Conservation (phyloP, 352 stramenopile genomes). For the Aphanomyces euteiches region DNA sequence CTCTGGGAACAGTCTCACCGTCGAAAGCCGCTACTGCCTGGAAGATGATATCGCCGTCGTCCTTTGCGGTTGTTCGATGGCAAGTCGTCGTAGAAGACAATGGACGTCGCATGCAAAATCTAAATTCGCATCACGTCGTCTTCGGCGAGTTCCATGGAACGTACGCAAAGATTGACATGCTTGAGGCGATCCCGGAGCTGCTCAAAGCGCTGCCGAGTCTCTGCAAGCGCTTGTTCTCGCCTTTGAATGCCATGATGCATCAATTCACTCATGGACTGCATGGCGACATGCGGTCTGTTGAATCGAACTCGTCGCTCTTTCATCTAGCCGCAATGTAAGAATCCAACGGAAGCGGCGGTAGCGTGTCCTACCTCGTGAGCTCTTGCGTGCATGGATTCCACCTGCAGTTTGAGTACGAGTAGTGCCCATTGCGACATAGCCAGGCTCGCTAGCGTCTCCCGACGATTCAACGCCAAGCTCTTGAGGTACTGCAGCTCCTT, state of each 20-base stretch:
- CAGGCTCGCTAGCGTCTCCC: neutral
- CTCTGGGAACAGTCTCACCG: too few species aligned
- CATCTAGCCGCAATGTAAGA: neutral
- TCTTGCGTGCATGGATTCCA: neutral
- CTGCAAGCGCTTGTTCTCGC: neutral
- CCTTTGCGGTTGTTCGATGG: neutral
- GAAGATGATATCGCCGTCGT: neutral
- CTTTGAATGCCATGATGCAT: slow-evolving; percentile 2
- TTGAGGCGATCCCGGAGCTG: slow-evolving; percentile 9
- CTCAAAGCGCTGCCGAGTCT: neutral
- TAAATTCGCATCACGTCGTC: neutral
- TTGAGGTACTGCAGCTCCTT: slow-evolving; percentile 13
- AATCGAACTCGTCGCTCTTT: slow-evolving; percentile 10
- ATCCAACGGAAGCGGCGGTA: neutral
- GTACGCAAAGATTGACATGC: slow-evolving; percentile 16
- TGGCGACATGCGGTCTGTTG: slow-evolving; percentile 13
- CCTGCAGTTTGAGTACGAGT: slow-evolving; percentile 3
- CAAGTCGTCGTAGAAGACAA: neutral
- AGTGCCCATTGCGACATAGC: neutral
- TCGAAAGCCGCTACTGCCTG: too few species aligned
- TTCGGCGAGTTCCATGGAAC: neutral
- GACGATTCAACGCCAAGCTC: neutral
- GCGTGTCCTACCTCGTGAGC: neutral
- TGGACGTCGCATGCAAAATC: slow-evolving; percentile 15
- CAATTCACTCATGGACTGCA: slow-evolving; percentile 1